These are phyloP conservation scores for Echium plantagineum DNA, from an alignment of 257 asterid species.

Conservation along the genomic window DNA sequence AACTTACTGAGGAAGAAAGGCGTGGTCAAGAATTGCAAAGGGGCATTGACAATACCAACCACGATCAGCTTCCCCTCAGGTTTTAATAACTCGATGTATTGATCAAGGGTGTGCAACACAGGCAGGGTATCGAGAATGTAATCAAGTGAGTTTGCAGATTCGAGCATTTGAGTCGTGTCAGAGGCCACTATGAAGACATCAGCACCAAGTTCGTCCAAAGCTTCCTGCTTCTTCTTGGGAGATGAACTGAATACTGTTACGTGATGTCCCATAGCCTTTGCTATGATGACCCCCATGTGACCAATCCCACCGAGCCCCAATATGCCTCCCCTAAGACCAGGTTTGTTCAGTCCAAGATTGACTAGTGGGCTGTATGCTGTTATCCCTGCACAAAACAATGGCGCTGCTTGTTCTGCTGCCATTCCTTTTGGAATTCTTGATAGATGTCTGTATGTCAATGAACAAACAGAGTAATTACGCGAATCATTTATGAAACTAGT, in stretches of 20 bases:
- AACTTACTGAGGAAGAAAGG: slow-evolving; percentile 61
- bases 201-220: slow-evolving; percentile 53
- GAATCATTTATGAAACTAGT: not conserved
- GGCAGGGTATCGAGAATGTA: slow-evolving; percentile 73
- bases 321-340: slow-evolving; percentile 57
- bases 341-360: slow-evolving; percentile 41
- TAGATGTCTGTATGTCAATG: slow-evolving; percentile 29
- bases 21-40: slow-evolving; percentile 51
- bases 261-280: slow-evolving; percentile 75
- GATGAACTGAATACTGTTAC: slow-evolving; percentile 68
- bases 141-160: slow-evolving; percentile 48
- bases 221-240: slow-evolving; percentile 45
- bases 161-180: slow-evolving; percentile 34
- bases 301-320: slow-evolving; percentile 82
- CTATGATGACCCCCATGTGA: slow-evolving; percentile 74
- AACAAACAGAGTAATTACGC: no score
- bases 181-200: slow-evolving; percentile 58
- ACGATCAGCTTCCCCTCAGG: slow-evolving; percentile 58
- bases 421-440: slow-evolving; percentile 66
- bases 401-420: slow-evolving; percentile 73
- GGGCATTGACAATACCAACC: slow-evolving; percentile 64
- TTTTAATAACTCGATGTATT: slow-evolving; percentile 47
- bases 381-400: slow-evolving; percentile 65
- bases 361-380: slow-evolving; percentile 58
- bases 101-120: slow-evolving; percentile 50